phyloP scores from a whole-genome alignment of 2,329 filamentous ascomycete species.

The Tolypocladium tundrense region DNA sequence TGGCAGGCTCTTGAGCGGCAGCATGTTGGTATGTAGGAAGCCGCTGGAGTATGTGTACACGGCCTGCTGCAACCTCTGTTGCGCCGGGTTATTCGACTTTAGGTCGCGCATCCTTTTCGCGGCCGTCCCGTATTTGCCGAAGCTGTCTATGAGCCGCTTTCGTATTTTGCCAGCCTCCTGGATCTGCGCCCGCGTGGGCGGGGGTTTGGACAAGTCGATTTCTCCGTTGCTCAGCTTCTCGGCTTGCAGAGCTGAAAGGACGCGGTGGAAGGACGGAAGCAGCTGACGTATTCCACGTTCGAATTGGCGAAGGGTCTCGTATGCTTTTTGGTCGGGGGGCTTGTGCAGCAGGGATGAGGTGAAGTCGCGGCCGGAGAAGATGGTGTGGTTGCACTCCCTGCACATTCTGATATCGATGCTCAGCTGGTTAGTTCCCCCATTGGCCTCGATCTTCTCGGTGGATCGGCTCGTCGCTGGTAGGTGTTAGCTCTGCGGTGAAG shows the following conservation, averaged over 20 bases:
- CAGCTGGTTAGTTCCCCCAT: constrained; percentile 34
- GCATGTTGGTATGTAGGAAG: constrained; percentile 84
- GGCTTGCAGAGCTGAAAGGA: constrained; percentile 60
- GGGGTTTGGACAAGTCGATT: constrained; percentile 27
- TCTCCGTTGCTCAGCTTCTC: constrained; percentile 28
- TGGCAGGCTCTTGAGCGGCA: constrained; percentile 69
- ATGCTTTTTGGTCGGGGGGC: constrained; percentile 67
- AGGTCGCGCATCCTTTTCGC: constrained; percentile 74
- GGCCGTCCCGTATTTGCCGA: constrained; percentile 76
- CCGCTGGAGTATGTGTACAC: constrained; percentile 73
- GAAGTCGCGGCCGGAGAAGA: constrained; percentile 65
- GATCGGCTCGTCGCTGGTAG: constrained; percentile 12
- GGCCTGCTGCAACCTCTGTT: constrained; percentile 66
- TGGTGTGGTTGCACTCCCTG: constrained; percentile 63
- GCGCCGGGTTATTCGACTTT: constrained; percentile 60
- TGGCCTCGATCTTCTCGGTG: constrained; percentile 30
- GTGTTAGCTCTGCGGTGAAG: background rate
- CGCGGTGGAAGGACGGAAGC: constrained; percentile 73
- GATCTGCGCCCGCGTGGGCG: constrained; percentile 55
- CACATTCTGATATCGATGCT: constrained; percentile 84
- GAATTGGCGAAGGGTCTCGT: constrained; percentile 76
- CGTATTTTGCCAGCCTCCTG: constrained; percentile 80
- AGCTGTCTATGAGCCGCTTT: constrained; percentile 81
- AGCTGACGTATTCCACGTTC: constrained; percentile 76
- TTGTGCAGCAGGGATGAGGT: constrained; percentile 55